Evolutionary conservation across 371 early-diverging fungal genomes (phyloP), one percentile per base, ranked within the genome.

Genomic region (Thermomucor indicae-seudaticae): DNA sequence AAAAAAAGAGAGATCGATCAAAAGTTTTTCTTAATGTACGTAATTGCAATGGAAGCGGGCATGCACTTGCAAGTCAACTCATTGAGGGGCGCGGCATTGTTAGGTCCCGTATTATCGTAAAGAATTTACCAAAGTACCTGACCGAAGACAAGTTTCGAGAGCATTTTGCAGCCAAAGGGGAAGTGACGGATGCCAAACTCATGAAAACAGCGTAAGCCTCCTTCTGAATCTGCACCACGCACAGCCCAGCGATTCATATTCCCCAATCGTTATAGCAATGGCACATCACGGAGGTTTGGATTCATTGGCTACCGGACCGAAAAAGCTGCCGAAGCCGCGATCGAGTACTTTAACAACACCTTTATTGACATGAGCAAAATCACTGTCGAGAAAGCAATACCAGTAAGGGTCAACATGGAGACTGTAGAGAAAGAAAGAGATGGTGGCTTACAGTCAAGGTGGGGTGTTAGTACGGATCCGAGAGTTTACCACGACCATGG

Each of bases 111-210:
- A 51, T 96, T 14, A 88, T 95, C 57, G 90, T 96, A 49, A 96
- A 95, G 62, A 93, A 94, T 68, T 76, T 97, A 24, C 98, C 98
- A 32, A 91, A 90, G 63, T 80, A 92, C 58, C 69, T 91, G 30
- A 82, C 86, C 10, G 86, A 87, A 34, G 91, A 93, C 32, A 80
- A 92, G 51, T 80, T 97, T 58, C 78, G 85, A 35, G 86, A 86
- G 49, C 95, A 95, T 64, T 97, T 97, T 67, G 75, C 83, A 35
- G 57, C 77, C 22, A 84, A 85, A 49, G 94, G 93, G 41, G 83
- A 89, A 60, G 79, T 97, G 12, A 97, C 98, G 0, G 98, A 97
- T 62, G 87, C 83, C 32, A 93, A 91, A 70, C 79, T 97, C 12
- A 89, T 90, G 59, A 80, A 83, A 47, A 91, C 90, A 49, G 58